Evolutionary conservation across 441 rosid species (phyloP), one percentile per base, ranked within the genome.

Genomic region (Populus tomentosa): DNA sequence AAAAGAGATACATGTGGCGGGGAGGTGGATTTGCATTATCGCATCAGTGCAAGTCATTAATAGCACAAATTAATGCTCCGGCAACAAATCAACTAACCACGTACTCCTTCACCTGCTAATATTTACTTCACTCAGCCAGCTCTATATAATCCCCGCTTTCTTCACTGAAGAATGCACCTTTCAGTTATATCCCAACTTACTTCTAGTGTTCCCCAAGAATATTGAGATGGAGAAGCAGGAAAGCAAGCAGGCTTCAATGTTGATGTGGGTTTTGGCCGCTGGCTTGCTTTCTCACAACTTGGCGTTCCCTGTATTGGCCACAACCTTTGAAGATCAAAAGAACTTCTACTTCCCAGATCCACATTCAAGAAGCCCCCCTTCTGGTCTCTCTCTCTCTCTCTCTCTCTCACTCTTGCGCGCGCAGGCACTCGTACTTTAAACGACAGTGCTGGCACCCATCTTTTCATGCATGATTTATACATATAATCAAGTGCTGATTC

Each of bases 311-410:
- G 79, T 67, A 6, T 42, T 38, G 53, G 77, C 79, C 11, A n/a
- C 32, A 16, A 16, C 67, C 63, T 62, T 79, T 73, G 78, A 66
- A 38, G 80, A 82, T 5, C 80, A 73, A 18, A 79, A 79, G 78
- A 72, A 69, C 80, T 82, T 69, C 78, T 76, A 79, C 73, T 69
- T 73, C 24, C 79, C 81, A 7, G 82, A 78, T 67, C 75, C 85
- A 20, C 69, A 67, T 59, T 40, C 77, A 40, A n/a, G 71, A 59
- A 66, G 67, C 62, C 84, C 81, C 53, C 81, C 81, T 18, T 3
- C 75, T 20, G 78, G 79, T 33, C 20, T 33, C 53, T n/a, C 53
- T 32, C 75, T 62, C 61, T 16, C 69, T 36, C 23, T 6, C 30
- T n/a, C 33, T 7, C 20, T 14, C 24, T 0, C 21, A 10, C 30